These are phyloP conservation scores for Pestalotiopsis sp. DNA, from an alignment of 2,329 filamentous ascomycete species.

Conservation along the genomic window DNA sequence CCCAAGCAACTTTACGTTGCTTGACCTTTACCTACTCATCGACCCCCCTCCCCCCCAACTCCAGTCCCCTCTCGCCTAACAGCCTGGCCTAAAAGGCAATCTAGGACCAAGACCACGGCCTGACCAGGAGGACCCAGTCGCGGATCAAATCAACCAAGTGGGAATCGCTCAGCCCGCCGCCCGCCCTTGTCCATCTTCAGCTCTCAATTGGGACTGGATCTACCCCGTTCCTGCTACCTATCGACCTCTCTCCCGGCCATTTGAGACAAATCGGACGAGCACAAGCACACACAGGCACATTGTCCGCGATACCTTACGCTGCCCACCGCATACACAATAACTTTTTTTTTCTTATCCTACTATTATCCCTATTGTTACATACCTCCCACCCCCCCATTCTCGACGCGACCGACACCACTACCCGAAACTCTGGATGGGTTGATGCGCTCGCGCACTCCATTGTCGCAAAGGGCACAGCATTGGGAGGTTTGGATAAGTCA, in stretches of 20 bases:
- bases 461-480: neutral
- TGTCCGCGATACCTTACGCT: neutral
- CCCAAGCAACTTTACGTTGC: too few species aligned
- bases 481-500: neutral
- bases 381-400: neutral
- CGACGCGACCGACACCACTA: neutral
- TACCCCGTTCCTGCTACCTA: neutral
- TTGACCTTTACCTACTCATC: too few species aligned
- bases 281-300: neutral
- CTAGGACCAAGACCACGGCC: neutral
- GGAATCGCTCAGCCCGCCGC: constrained; percentile 4
- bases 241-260: neutral
- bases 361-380: neutral
- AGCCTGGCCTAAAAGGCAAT: neutral
- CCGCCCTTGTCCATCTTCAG: constrained; percentile 2
- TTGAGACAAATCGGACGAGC: neutral
- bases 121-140: neutral
- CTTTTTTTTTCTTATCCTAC: neutral
- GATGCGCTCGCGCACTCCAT: neutral
- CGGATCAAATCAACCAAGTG: constrained; percentile 7
- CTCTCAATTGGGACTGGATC: neutral
- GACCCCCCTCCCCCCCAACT: neutral
- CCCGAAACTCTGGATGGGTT: neutral
- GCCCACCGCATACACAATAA: neutral
- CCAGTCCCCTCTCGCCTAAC: neutral